Evolutionary conservation across 2,329 filamentous ascomycete species (phyloP), one percentile per base, ranked within the genome.

Genomic region (Juglanconis juglandina): DNA sequence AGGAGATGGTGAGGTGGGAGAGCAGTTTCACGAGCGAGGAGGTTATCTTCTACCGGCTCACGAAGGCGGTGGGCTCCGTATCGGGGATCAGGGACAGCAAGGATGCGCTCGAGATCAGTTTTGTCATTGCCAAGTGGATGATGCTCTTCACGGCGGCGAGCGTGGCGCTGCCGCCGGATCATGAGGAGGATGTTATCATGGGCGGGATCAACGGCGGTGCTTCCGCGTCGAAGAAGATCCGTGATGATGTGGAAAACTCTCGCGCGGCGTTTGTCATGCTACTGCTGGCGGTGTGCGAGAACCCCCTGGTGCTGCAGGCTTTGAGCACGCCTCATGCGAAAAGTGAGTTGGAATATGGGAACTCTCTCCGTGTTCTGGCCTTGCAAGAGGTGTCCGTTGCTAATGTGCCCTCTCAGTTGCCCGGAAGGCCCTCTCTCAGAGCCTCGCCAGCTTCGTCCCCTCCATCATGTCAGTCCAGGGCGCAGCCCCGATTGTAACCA

Each of bases 31-130:
- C 77, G 62, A 73, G 89, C 0, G 95, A 99, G 72, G 96, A 97
- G 76, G 88, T 95, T 54, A 91, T 98, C 75, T 89, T 97, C 69
- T 96, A 96, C 73, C 87, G 93, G 3, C 92, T 99, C 54, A 91
- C 92, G 2, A 96, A 96, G 75, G 90, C 88, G 0, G 92, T 98
- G 54, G 89, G 80, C 1, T 77, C 83, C 52, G 83, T 80, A 0
- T 73, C 70, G 1, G 79, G 77, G 1, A 81, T 86, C 52, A 74
- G 70, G 59, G 76, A 75, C 32, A 68, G 73, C 14, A 71, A 77
- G 34, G 78, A 82, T n/a, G 82, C 80, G 0, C 66, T 86, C 8
- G 75, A 80, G 24, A 71, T 86, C 42, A 77, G 81, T 32, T 73
- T 73, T 56, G 71, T 81, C 48, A 77, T 85, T 59, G 81, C 81